phyloP scores from a whole-genome alignment of 2,329 filamentous ascomycete genomes.

The Leptographium galeiforme region DNA sequence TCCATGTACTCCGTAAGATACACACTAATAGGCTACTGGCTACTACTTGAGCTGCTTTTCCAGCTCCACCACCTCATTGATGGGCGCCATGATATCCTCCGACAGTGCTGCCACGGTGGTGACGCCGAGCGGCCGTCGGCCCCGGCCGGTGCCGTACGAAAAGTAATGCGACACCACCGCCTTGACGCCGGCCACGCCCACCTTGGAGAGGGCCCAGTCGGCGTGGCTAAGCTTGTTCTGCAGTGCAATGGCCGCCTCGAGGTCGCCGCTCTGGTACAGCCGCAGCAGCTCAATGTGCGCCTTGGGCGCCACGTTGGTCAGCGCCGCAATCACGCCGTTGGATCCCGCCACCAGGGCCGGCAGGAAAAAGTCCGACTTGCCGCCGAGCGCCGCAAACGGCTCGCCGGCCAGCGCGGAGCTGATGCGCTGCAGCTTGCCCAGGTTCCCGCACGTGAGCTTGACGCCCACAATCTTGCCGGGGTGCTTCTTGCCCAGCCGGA shows the following conservation, averaged over 20 bases:
- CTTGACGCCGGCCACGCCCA: slow-evolving; percentile 4
- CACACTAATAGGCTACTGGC: too few species aligned
- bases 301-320: slow-evolving; percentile 21
- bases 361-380: slow-evolving; percentile 28
- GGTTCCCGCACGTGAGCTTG: slow-evolving; percentile 43
- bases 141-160: slow-evolving; percentile 1
- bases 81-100: neutral
- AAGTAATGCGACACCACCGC: slow-evolving; percentile 1
- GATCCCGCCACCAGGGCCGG: slow-evolving; percentile 25
- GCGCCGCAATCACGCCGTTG: slow-evolving; percentile 26
- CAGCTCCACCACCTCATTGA: neutral
- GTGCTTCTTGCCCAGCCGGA: slow-evolving; percentile 29
- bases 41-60: neutral
- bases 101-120: neutral
- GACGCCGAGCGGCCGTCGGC: slow-evolving; percentile 1
- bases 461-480: slow-evolving; percentile 37
- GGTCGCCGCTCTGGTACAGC: neutral
- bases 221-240: slow-evolving; percentile 2
- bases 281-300: neutral
- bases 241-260: neutral
- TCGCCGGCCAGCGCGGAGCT: neutral
- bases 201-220: slow-evolving; percentile 2
- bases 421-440: slow-evolving; percentile 40
- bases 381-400: slow-evolving; percentile 21
- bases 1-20: too few species aligned